Base-by-base conservation (phyloP, 306 rosid genomes). In the Rosa multiflora region DNA sequence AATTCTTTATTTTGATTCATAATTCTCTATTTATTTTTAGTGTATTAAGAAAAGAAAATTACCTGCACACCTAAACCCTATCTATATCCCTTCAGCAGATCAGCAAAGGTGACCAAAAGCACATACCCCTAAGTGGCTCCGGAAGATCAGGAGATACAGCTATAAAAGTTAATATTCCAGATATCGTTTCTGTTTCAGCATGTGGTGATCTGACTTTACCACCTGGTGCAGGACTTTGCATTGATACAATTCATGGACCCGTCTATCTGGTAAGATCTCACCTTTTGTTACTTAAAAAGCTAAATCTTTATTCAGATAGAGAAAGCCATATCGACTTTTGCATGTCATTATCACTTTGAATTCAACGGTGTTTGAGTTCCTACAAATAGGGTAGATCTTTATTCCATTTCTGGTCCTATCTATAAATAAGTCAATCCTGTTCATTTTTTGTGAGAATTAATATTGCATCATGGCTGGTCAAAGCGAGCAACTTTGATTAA, bases 171-270 rank as follows among this genome's bases (percentile, higher is more conserved):
- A 90, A 91, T n/a, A 82, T 95, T 81, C 94, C 93, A 12, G 97
- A 95, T 78, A 95, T 95, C 46, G 82, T 93, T 78, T 95, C 98
- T 69, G 98, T 95, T 42, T 90, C 99, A 70, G 87, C 99, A 48
- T 93, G 94, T 82, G 97, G 98, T 40, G 98, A 95, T 91, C 88
- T 95, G 82, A 95, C 98, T 80, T 88, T 95, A 83, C 98, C 97
- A 40, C 96, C 97, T 21, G 99, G 98, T 86, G 97, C 99, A 6
- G 99, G 99, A 76, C 99, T 95, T 79, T 91, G 92, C 89, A 88
- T 95, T 73, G 92, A 91, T 86, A 93, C 97, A 66, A 79, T 81
- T 81, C 89, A 89, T 32, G 98, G 98, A 79, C 87, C 91, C 39
- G 81, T 95, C 81, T 95, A 67, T 91, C 70, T 95, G 98, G 99